Evolutionary conservation across 371 early-diverging fungal species (phyloP).

Genomic region (Mortierella sp.): DNA sequence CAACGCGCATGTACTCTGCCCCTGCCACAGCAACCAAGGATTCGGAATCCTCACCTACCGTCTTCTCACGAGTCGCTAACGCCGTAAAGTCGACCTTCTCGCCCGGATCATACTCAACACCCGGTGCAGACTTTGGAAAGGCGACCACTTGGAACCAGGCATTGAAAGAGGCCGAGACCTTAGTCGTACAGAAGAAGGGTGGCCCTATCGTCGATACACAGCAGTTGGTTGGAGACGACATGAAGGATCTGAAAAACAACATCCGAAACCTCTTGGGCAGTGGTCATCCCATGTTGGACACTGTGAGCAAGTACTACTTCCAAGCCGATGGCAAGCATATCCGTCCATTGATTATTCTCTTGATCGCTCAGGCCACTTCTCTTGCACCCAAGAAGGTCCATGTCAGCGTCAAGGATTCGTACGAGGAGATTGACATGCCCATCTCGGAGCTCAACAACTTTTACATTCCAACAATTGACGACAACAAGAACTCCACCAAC

Average conservation of each 20-base stretch:
- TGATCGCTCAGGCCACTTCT: slow-evolving; percentile 91
- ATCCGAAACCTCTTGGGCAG: slow-evolving; percentile 88
- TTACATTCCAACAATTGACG: slow-evolving; percentile 39
- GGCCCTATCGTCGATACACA: slow-evolving; percentile 69
- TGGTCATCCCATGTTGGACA: slow-evolving; percentile 90
- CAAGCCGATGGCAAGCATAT: slow-evolving; percentile 92
- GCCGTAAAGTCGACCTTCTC: slow-evolving; percentile 57
- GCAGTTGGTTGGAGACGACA: slow-evolving; percentile 81
- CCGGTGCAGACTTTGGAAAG: slow-evolving; percentile 44
- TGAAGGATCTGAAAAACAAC: slow-evolving; percentile 88
- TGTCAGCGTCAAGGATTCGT: slow-evolving; percentile 56
- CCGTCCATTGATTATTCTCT: slow-evolving; percentile 91
- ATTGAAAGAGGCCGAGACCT: slow-evolving; percentile 65
- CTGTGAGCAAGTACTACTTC: slow-evolving; percentile 93
- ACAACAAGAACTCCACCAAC: slow-evolving; percentile 6
- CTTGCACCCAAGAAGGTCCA: slow-evolving; percentile 67
- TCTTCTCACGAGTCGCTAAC: slow-evolving; percentile 44
- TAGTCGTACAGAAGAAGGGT: slow-evolving; percentile 61
- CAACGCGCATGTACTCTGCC: slow-evolving; percentile 31
- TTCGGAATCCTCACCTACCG: slow-evolving; percentile 24
- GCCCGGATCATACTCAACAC: slow-evolving; percentile 55
- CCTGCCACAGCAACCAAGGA: slow-evolving; percentile 22
- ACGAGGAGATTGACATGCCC: slow-evolving; percentile 67
- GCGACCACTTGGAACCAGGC: slow-evolving; percentile 68
- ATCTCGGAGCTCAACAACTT: slow-evolving; percentile 57